Conservation (phyloP, 352 stramenopile species). For the Phytophthora fragariae region DNA sequence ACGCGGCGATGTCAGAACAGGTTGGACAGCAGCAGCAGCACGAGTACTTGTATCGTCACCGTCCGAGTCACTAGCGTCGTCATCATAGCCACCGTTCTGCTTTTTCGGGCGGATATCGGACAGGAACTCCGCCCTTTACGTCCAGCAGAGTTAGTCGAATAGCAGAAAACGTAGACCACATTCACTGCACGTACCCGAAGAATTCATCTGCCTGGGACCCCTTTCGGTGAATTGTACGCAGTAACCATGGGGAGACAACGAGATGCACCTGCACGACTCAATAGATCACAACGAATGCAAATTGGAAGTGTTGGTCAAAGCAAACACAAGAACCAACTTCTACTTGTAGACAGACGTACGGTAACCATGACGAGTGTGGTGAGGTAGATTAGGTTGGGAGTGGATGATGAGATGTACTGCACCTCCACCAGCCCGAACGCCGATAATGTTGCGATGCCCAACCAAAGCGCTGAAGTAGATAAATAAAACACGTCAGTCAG, state of each 20-base stretch:
- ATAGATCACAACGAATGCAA: not conserved
- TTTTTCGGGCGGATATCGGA: slow-evolving; percentile 39
- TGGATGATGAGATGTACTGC: slow-evolving; percentile 58
- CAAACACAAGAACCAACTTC: not conserved
- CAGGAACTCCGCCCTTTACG: slow-evolving; percentile 63
- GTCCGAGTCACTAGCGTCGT: slow-evolving; percentile 27
- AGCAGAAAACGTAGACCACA: not conserved
- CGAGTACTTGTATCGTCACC: slow-evolving; percentile 5
- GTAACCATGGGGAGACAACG: slow-evolving; percentile 62
- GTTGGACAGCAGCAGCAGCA: slow-evolving; percentile 22
- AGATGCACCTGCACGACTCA: slow-evolving; percentile 54
- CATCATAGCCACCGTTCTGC: slow-evolving; percentile 25
- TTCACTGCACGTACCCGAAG: slow-evolving; percentile 49
- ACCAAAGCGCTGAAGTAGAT: slow-evolving; percentile 58
- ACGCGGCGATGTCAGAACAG: slow-evolving; percentile 22
- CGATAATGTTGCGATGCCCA: slow-evolving; percentile 61
- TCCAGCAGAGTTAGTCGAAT: not conserved
- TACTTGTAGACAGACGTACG: slow-evolving; percentile 33
- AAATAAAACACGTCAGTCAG: not conserved
- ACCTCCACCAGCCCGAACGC: slow-evolving; percentile 72
- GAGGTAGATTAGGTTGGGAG: slow-evolving; percentile 72
- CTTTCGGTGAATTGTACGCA: slow-evolving; percentile 76
- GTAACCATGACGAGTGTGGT: slow-evolving; percentile 62
- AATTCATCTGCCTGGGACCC: slow-evolving; percentile 72
- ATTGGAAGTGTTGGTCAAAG: not conserved